phyloP scores from a whole-genome alignment of 2,329 filamentous ascomycete species.

The Cylindrodendrum hubeiense region DNA sequence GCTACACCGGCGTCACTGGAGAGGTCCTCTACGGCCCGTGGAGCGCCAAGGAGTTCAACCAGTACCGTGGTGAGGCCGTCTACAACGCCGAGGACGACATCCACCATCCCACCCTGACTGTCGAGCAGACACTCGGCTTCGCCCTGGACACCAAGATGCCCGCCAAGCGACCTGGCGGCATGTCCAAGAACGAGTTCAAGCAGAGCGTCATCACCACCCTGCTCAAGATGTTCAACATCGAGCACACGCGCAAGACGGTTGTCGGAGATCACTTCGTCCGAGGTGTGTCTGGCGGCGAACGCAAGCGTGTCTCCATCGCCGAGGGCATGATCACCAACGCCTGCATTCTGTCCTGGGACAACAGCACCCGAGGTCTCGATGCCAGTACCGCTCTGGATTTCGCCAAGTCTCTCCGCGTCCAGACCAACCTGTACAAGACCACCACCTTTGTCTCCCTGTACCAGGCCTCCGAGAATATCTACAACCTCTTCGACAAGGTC shows the following conservation, averaged over 20 bases:
- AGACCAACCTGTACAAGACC: conserved; percentile 87
- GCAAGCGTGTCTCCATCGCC: conserved; percentile 79
- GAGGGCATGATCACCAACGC: conserved; percentile 85
- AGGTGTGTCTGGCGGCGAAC: conserved; percentile 80
- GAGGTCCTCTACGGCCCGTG: conserved; percentile 85
- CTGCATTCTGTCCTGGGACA: conserved; percentile 81
- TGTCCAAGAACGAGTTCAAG: conserved; percentile 82
- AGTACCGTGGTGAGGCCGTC: conserved; percentile 84
- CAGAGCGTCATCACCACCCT: conserved; percentile 79
- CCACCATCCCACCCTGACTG: conserved; percentile 86
- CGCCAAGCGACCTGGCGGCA: conserved; percentile 80
- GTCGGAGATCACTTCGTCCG: conserved; percentile 87
- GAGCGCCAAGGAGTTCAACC: conserved; percentile 76
- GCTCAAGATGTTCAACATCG: conserved; percentile 93
- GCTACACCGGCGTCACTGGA: conserved; percentile 69
- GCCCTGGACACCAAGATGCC: conserved; percentile 88
- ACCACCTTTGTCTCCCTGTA: conserved; percentile 90
- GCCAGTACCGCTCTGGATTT: conserved; percentile 77
- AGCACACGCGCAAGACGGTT: conserved; percentile 86
- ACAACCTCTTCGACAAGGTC: conserved; percentile 85
- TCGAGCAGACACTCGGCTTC: conserved; percentile 88
- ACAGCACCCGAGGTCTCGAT: conserved; percentile 77
- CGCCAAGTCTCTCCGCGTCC: conserved; percentile 77
- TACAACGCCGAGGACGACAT: conserved; percentile 87
- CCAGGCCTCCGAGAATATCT: conserved; percentile 87